Evolutionary conservation across 164 flowering plant species (phyloP).

Genomic region (Malania oleifera): DNA sequence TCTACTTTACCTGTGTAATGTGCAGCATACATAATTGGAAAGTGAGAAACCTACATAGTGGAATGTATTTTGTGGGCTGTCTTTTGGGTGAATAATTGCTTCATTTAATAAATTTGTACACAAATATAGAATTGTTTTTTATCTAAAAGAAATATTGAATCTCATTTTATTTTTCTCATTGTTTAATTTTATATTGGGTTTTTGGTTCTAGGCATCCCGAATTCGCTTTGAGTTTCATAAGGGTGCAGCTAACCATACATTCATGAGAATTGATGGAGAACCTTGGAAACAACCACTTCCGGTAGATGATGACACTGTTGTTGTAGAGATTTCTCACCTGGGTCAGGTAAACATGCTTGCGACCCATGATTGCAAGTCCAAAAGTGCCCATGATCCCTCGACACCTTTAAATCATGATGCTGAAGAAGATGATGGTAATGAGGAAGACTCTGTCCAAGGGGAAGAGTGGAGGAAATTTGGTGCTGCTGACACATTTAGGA

Average conservation of each 20-base stretch:
- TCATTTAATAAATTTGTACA: no score
- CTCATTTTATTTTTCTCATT: no score
- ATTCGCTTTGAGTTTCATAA: conserved; percentile 9
- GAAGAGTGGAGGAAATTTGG: conserved; percentile 81
- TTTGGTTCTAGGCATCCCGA: conserved; percentile 3
- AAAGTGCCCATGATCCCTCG: background rate
- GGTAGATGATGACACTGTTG: background rate
- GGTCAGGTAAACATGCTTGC: conserved; percentile 3
- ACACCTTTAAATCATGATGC: conserved; percentile 1
- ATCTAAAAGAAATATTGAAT: no score
- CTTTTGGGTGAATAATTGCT: no score
- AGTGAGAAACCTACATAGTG: no score
- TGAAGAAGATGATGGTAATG: background rate
- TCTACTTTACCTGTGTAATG: no score
- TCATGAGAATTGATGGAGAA: conserved; percentile 4
- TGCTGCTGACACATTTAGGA: conserved; percentile 81
- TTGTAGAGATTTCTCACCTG: conserved; percentile 1
- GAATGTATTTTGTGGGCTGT: no score
- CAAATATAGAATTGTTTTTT: no score
- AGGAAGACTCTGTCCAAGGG: conserved; percentile 18
- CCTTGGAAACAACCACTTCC: conserved; percentile 6
- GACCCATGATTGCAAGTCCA: conserved; percentile 1
- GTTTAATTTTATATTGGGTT: no score
- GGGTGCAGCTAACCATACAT: conserved; percentile 1
- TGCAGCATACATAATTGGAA: no score